Evolutionary conservation across 192 early-diverging fungal genomes (phyloP), one percentile per base, ranked within the genome.

Genomic region (Backusella circina): DNA sequence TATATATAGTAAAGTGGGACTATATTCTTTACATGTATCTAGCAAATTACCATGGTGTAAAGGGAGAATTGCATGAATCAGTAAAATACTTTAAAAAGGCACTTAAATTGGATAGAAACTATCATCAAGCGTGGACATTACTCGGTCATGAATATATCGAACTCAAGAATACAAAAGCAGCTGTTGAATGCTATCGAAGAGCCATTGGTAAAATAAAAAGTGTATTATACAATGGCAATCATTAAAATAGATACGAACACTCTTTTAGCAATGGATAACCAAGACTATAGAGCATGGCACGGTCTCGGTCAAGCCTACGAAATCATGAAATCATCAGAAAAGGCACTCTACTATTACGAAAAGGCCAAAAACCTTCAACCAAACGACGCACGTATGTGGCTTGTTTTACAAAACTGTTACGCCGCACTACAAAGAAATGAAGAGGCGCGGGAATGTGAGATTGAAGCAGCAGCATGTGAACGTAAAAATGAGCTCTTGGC

Each of bases 101-200:
- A 0, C 75, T 97, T 13, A 86, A 93, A 81, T 86, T 99, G 65
- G 89, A 97, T 76, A 84, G 87, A 15, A 85, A 85, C 67, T 95
- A 94, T 74, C 78, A 89, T 28, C 82, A 90, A 3, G 94, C 95
- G 1, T 97, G 96, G 94, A 97, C 95, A 1, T 85, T 99, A 71
- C 86, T 99, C 86, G 98, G 97, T 1, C 96, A 98, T 76, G 95
- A 97, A 80, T 98, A 95, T 74, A 83, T 99, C 36, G 96, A 99
- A 78, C 73, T 96, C 75, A 96, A 96, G 71, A 96, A 96, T 75
- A 89, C 91, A 0, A 85, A 93, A 32, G 95, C 94, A 5, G 98
- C 96, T 0, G 88, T 97, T 5, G 94, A 97, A 78, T 92, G 94
- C 7, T 98, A 98, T 75, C 85, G 94, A 33, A 83, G 91, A 67